A percentile compares a stretch with the other conserved stretches of the same genome.
These are phyloP conservation scores for Erodium moschatum DNA, from an alignment of 441 rosid genomes.

Conservation along the genomic window DNA sequence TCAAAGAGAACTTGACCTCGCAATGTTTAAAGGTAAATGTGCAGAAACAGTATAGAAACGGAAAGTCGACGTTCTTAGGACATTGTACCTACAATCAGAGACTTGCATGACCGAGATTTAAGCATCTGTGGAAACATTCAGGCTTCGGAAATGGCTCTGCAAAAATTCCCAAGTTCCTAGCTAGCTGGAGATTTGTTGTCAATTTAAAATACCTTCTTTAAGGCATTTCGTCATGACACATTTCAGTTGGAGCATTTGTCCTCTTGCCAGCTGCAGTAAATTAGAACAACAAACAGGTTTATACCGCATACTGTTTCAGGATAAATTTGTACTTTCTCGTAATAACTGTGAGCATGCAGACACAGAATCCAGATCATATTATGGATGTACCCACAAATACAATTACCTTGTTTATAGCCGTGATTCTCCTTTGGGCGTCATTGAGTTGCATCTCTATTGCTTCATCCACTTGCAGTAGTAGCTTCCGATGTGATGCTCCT, in stretches of 20 bases:
- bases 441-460: slow-evolving; percentile 44
- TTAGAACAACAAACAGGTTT: slow-evolving; percentile 17
- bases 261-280: slow-evolving; percentile 41
- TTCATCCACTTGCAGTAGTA: slow-evolving; percentile 54
- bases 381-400: slow-evolving; percentile 16
- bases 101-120: background rate
- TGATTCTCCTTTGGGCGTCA: slow-evolving; percentile 53
- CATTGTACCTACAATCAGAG: slow-evolving; percentile 8
- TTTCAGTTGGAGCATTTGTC: slow-evolving; percentile 43
- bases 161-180: background rate
- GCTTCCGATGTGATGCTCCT: slow-evolving; percentile 64
- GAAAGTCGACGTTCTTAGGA: background rate
- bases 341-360: background rate
- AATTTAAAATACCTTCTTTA: slow-evolving; percentile 30
- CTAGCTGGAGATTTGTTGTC: slow-evolving; percentile 12
- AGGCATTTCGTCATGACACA: slow-evolving; percentile 37
- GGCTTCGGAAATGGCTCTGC: no score
- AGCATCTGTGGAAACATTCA: background rate
- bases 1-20: background rate
- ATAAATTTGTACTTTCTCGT: background rate
- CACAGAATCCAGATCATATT: no score
- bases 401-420: slow-evolving; percentile 57
- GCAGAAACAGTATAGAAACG: background rate
- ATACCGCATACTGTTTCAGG: background rate
- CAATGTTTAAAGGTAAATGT: background rate